Conservation (phyloP, 108 stramenopile genomes). For the Skeletonema menzelii region DNA sequence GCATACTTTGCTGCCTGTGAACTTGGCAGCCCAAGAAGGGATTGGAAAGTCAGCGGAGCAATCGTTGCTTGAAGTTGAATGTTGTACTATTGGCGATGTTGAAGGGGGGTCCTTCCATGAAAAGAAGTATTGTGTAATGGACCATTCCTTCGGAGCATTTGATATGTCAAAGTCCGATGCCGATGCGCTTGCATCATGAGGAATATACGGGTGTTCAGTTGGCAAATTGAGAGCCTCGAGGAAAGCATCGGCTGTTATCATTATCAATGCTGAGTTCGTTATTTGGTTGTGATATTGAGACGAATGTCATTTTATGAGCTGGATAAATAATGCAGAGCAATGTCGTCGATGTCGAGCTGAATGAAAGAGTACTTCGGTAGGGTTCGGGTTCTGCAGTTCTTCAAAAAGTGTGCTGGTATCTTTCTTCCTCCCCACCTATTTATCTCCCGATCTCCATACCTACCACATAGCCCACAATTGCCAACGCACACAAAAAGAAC, state of each 20-base stretch:
- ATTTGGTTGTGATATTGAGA: background rate
- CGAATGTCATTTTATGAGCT: background rate
- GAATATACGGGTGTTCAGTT: slow-evolving; percentile 26
- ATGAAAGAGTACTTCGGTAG: no score
- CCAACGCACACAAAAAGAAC: no score
- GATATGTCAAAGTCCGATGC: background rate
- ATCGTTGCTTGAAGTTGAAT: background rate
- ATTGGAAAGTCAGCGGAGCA: slow-evolving; percentile 1
- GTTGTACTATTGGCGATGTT: background rate
- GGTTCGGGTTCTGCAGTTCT: no score
- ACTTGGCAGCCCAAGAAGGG: slow-evolving; percentile 6
- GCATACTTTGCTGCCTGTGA: background rate
- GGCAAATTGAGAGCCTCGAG: slow-evolving; percentile 31
- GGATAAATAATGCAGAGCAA: no score
- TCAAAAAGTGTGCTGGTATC: no score
- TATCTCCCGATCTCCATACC: no score
- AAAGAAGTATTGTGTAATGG: slow-evolving; percentile 15
- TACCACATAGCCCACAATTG: no score
- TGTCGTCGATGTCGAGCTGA: no score
- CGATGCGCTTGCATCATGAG: background rate
- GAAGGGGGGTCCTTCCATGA: slow-evolving; percentile 2
- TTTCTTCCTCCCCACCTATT: no score
- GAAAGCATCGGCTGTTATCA: slow-evolving; percentile 19
- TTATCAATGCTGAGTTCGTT: background rate
- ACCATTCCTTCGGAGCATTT: slow-evolving; percentile 15